Evolutionary conservation across 345 rosid genomes (phyloP), one percentile per base, ranked within the genome.

Genomic region (Lenwebbia sp.): DNA sequence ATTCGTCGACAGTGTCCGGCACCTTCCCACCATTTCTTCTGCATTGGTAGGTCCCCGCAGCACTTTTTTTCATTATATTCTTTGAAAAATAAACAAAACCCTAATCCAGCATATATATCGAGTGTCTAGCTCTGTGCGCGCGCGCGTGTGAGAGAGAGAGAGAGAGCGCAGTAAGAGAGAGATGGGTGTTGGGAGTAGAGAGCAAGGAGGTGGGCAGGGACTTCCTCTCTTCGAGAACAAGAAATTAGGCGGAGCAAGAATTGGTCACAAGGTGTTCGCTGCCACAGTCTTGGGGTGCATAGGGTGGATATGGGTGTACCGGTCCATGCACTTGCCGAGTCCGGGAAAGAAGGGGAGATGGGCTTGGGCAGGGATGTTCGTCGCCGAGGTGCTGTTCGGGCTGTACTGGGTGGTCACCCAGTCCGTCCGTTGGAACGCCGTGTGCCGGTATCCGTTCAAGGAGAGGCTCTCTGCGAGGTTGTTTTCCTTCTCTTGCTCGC

Each of bases 321-420:
- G 95, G 76, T 3, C 86, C 25, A 4, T 74, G 26, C 82, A 86
- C 47, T 15, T 90, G 47, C 93, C 91, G 76, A 25, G 76, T 50
- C 10, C 37, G 86, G 76, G 28, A 86, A 57, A 55, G 89, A 85
- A 84, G 41, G 57, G 76, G 3, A 9, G 76, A 65, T 89, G 90
- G 78, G 85, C 82, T 49, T 90, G 93, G 92, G 82, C 90, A 15
- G 93, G 91, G 28, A 91, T 92, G 93, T 86, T 91, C 26, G 0
- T 90, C 8, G 41, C 92, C 3, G 94, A 95, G 87, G 30, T 92
- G 25, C 86, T 89, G 87, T 92, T 93, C 86, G 91, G 93, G 75
- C 83, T 91, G 55, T 90, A 88, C 83, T 94, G 94, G 96, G 50
- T 90, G n/a, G 83, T 90, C 83, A 88, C 87, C 57, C 96, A 92